Evolutionary conservation across 1,284 basidiomycete genomes (phyloP).

Genomic region (Marasmius tenuissimus): DNA sequence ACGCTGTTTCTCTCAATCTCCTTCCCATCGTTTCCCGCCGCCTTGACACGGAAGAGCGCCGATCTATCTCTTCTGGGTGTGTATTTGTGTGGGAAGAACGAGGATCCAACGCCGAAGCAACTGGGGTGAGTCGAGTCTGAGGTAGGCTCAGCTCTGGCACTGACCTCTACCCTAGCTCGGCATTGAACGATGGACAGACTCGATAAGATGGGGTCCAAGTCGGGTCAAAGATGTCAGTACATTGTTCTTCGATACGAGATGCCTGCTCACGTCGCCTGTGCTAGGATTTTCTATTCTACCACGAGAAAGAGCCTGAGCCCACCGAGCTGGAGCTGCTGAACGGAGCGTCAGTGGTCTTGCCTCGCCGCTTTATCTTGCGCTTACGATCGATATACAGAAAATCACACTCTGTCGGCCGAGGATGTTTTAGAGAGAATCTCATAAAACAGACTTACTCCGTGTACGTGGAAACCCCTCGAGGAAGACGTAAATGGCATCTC

Average conservation of each 20-base stretch:
- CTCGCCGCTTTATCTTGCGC: not conserved
- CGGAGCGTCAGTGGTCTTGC: conserved; percentile 26
- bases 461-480: conserved; percentile 58
- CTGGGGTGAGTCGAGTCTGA: conserved; percentile 48
- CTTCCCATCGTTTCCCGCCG: conserved; percentile 73
- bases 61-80: conserved; percentile 64
- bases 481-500: conserved; percentile 76
- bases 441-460: conserved; percentile 82
- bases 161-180: conserved; percentile 46
- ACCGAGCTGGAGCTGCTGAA: conserved; percentile 43
- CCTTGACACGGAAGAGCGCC: conserved; percentile 71
- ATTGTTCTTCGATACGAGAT: not conserved
- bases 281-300: conserved; percentile 78
- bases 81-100: conserved; percentile 84
- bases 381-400: conserved; percentile 12
- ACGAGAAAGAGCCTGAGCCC: conserved; percentile 54
- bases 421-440: conserved; percentile 48
- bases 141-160: conserved; percentile 9
- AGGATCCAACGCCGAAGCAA: conserved; percentile 65
- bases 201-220: conserved; percentile 77
- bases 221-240: conserved; percentile 68
- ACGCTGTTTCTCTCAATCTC: conserved; percentile 60
- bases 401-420: conserved; percentile 22
- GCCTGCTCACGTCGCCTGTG: conserved; percentile 4
- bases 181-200: conserved; percentile 81